These are phyloP conservation scores for Halenospora varia DNA, from an alignment of 495 filamentous ascomycete species.

Conservation along the genomic window DNA sequence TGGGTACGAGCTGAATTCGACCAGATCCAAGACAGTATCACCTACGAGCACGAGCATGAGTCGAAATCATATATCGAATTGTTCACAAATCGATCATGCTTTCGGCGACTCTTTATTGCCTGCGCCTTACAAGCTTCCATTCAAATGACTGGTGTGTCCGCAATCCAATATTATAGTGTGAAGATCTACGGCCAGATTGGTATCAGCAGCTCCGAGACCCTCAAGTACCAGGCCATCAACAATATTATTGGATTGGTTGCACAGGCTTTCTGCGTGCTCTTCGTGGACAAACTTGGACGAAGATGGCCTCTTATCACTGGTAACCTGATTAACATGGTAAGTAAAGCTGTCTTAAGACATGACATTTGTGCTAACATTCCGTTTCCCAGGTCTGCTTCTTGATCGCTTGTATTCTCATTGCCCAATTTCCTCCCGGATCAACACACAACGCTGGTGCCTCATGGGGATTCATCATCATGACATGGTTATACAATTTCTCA, in stretches of 20 bases:
- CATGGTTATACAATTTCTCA: constrained; percentile 53
- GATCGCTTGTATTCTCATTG: constrained; percentile 45
- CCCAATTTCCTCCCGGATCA: constrained; percentile 51
- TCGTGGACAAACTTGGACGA: constrained; percentile 63
- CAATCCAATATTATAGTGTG: constrained; percentile 72
- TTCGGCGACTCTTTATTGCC: constrained; percentile 65
- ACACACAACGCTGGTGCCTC: constrained; percentile 52
- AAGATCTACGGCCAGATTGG: constrained; percentile 65
- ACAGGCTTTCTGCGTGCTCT: constrained; percentile 61
- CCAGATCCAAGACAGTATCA: constrained; percentile 61
- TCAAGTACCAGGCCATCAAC: constrained; percentile 70
- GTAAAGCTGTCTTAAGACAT: constrained; percentile 39
- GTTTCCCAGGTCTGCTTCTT: constrained; percentile 25
- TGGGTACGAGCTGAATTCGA: constrained; percentile 64
- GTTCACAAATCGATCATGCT: constrained; percentile 58
- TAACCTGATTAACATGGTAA: constrained; percentile 60
- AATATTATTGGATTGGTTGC: constrained; percentile 62
- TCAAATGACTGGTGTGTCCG: constrained; percentile 71
- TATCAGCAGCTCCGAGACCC: constrained; percentile 55
- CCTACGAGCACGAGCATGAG: constrained; percentile 54
- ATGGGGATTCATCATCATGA: constrained; percentile 64
- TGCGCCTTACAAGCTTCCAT: constrained; percentile 62
- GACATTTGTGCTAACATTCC: constrained; percentile 1
- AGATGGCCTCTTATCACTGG: constrained; percentile 61
- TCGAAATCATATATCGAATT: constrained; percentile 66